Conservation (phyloP, 2,329 filamentous ascomycete genomes). For the Hymenotorrendiella dingleyae region DNA sequence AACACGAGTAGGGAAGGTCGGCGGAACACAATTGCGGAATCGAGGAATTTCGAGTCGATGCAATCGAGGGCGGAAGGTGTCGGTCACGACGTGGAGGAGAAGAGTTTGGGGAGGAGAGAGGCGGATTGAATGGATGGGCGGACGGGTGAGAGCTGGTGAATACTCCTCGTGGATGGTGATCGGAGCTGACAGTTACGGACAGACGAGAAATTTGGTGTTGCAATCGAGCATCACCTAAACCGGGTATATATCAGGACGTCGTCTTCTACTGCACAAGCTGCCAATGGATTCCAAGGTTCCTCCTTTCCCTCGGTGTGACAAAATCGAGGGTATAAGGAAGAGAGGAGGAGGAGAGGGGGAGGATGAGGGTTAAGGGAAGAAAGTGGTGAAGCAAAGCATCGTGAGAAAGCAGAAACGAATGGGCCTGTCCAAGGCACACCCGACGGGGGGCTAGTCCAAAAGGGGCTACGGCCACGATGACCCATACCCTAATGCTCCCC, state of each 20-base stretch:
- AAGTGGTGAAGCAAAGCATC: neutral
- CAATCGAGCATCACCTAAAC: conserved; percentile 11
- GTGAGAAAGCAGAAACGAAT: neutral
- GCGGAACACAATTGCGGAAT: neutral
- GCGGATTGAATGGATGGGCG: neutral
- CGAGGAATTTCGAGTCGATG: neutral
- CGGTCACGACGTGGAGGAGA: neutral
- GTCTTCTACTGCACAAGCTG: conserved; percentile 20
- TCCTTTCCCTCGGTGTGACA: conserved; percentile 15
- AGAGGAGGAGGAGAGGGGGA: conserved; percentile 15
- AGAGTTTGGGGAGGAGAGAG: conserved; percentile 5
- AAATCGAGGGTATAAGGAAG: conserved; percentile 14
- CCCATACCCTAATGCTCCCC: too few relatives aligned
- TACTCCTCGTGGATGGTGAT: conserved; percentile 12
- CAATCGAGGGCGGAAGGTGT: neutral
- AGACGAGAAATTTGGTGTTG: conserved; percentile 18
- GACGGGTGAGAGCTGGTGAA: conserved; percentile 8
- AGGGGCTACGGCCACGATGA: conserved; percentile 1
- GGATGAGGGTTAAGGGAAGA: conserved; percentile 2
- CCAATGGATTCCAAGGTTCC: conserved; percentile 16
- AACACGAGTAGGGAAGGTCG: neutral
- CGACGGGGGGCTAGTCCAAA: neutral
- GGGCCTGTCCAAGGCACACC: neutral
- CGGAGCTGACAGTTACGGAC: conserved; percentile 25
- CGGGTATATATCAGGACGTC: conserved; percentile 6